Conservation (phyloP, 2,329 filamentous ascomycete species). For the Cyclaneusma minus region DNA sequence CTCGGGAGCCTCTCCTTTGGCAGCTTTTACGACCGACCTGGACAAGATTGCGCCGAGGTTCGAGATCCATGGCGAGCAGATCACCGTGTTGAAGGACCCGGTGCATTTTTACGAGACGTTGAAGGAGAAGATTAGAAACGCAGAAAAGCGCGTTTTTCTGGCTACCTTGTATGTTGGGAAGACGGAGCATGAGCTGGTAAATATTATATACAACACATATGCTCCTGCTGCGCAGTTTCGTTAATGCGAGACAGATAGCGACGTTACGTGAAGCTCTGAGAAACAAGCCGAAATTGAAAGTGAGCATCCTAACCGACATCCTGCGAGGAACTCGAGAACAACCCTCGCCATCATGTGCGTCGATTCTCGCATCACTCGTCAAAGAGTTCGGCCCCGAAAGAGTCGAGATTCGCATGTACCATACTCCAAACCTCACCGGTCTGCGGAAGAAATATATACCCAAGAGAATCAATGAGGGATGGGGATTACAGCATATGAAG, state of each 20-base stretch:
- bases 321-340: constrained; percentile 84
- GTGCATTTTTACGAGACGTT: constrained; percentile 82
- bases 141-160: constrained; percentile 68
- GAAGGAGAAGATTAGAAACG: constrained; percentile 73
- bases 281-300: constrained; percentile 56
- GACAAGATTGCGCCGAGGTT: constrained; percentile 87
- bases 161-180: constrained; percentile 97
- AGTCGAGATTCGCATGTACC: constrained; percentile 93
- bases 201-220: constrained; percentile 8
- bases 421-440: constrained; percentile 89
- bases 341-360: constrained; percentile 73
- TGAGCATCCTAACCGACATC: constrained; percentile 85
- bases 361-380: constrained; percentile 71
- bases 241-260: constrained; percentile 38
- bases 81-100: constrained; percentile 65
- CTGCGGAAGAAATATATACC: constrained; percentile 72
- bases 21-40: constrained; percentile 53
- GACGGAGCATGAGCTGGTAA: constrained; percentile 70
- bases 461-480: constrained; percentile 88
- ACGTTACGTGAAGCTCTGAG: constrained; percentile 62
- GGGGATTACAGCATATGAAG: constrained; percentile 99
- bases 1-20: constrained; percentile 39
- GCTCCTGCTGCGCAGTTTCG: constrained; percentile 6
- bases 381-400: constrained; percentile 68
- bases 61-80: constrained; percentile 65